These are phyloP conservation scores for Carpinus fangiana DNA, from an alignment of 306 rosid species.

Conservation along the genomic window DNA sequence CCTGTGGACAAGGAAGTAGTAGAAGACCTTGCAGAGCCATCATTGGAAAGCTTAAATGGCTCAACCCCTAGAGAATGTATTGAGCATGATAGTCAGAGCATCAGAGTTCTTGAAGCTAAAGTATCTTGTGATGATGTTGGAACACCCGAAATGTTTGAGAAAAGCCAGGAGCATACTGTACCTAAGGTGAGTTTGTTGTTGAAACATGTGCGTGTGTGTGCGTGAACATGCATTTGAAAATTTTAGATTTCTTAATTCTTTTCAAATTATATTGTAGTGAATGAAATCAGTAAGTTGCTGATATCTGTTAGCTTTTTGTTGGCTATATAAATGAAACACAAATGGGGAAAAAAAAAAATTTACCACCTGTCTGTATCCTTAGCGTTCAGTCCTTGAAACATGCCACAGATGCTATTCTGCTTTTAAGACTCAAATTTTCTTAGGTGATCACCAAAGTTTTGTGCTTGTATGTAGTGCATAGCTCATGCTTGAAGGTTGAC, in stretches of 20 bases:
- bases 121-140: constrained; percentile 33
- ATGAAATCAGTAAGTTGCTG: background rate
- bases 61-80: constrained; percentile 26
- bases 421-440: background rate
- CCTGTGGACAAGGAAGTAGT: constrained; percentile 36
- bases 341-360: background rate
- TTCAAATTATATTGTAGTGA: background rate
- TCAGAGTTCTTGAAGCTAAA: constrained; percentile 31
- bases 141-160: constrained; percentile 38
- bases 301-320: background rate
- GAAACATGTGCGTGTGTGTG: background rate
- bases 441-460: background rate
- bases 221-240: background rate
- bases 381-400: constrained; percentile 6
- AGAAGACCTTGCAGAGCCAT: constrained; percentile 26
- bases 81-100: constrained; percentile 28
- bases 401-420: background rate
- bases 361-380: background rate
- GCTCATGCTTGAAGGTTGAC: background rate
- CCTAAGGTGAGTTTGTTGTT: constrained; percentile 43
- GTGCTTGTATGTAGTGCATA: background rate
- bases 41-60: constrained; percentile 38
- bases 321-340: background rate
- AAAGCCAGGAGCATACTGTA: constrained; percentile 38
- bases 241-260: background rate